phyloP scores from a whole-genome alignment of 805 yeast genomes.

The Yarrowia phangngaensis region DNA sequence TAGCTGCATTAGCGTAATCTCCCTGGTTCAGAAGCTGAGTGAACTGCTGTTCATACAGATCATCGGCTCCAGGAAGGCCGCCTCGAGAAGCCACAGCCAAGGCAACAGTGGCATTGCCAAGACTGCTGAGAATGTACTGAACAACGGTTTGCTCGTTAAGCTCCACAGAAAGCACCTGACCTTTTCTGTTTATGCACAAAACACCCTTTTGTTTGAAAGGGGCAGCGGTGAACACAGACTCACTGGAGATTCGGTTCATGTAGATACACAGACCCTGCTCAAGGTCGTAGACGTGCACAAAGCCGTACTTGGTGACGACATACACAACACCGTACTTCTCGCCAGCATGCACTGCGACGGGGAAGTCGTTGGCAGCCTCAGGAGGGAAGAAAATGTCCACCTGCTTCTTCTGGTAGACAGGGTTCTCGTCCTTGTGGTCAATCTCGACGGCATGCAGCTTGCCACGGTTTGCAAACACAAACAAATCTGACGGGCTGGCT shows the following conservation, averaged over 20 bases:
- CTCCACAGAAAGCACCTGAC: conserved; percentile 92
- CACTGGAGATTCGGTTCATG: conserved; percentile 93
- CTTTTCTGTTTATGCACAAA: conserved; percentile 87
- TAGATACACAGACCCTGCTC: conserved; percentile 90
- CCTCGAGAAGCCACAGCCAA: conserved; percentile 88
- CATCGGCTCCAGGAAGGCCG: conserved; percentile 96
- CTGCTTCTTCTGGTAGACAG: conserved; percentile 81
- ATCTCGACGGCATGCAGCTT: conserved; percentile 91
- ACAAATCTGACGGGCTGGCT: conserved; percentile 70
- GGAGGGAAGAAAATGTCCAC: conserved; percentile 95
- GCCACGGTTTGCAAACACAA: conserved; percentile 90
- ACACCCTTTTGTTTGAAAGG: conserved; percentile 74
- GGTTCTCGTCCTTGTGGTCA: conserved; percentile 82
- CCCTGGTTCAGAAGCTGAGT: conserved; percentile 78
- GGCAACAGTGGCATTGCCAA: conserved; percentile 83
- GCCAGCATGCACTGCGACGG: conserved; percentile 84
- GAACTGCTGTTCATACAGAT: conserved; percentile 84
- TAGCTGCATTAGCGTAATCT: conserved; percentile 88
- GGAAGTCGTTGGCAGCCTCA: conserved; percentile 94
- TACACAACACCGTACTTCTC: conserved; percentile 82
- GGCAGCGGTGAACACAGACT: conserved; percentile 88
- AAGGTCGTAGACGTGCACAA: conserved; percentile 90
- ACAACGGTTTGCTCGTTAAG: conserved; percentile 78
- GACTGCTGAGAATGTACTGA: conserved; percentile 81
- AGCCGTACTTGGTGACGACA: conserved; percentile 90